Percentiles rank a stretch among this genome's conserved stretches.
Evolutionary conservation across 2,329 filamentous ascomycete genomes (phyloP).

Genomic region (Cladosporium colombiae): DNA sequence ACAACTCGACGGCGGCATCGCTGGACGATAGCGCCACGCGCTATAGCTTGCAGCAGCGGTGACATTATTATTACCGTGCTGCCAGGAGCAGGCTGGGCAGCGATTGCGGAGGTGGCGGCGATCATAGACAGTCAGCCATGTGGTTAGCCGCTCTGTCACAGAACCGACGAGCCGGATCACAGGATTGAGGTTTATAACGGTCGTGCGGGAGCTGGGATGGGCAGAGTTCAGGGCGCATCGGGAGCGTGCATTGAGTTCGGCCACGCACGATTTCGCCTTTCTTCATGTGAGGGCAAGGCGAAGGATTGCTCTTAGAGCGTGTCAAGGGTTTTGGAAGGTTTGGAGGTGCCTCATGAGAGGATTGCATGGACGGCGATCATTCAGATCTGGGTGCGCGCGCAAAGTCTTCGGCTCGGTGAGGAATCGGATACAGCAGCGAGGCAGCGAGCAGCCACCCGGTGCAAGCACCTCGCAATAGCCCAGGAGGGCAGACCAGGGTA

Average conservation of each 20-base stretch:
- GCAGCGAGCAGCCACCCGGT: neutral
- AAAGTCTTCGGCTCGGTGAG: neutral
- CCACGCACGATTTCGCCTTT: slow-evolving; percentile 15
- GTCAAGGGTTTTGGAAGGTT: neutral
- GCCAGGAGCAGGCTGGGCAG: neutral
- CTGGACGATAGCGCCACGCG: neutral
- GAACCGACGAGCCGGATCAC: slow-evolving; percentile 18
- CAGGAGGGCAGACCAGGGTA: slow-evolving; percentile 6
- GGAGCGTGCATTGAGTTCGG: slow-evolving; percentile 20
- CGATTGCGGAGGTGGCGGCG: slow-evolving; percentile 18
- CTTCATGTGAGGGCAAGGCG: slow-evolving; percentile 11
- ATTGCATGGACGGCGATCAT: slow-evolving; percentile 6
- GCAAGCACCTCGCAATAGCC: neutral
- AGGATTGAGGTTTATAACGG: slow-evolving; percentile 20
- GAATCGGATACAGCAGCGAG: neutral
- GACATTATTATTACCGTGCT: neutral
- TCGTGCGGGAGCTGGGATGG: slow-evolving; percentile 8
- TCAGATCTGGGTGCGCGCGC: slow-evolving; percentile 4
- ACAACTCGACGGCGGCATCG: too few species aligned
- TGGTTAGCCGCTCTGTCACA: slow-evolving; percentile 16
- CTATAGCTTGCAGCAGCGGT: slow-evolving; percentile 6
- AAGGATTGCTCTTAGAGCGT: slow-evolving; percentile 1
- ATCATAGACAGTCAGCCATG: slow-evolving; percentile 13
- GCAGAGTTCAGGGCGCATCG: slow-evolving; percentile 18
- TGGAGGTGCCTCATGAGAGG: neutral